Percentiles rank a stretch among this genome's conserved stretches.
Evolutionary conservation across 225 moss, liverwort and hornwort genomes (phyloP).

Genomic region (Antitrichia curtipendula): DNA sequence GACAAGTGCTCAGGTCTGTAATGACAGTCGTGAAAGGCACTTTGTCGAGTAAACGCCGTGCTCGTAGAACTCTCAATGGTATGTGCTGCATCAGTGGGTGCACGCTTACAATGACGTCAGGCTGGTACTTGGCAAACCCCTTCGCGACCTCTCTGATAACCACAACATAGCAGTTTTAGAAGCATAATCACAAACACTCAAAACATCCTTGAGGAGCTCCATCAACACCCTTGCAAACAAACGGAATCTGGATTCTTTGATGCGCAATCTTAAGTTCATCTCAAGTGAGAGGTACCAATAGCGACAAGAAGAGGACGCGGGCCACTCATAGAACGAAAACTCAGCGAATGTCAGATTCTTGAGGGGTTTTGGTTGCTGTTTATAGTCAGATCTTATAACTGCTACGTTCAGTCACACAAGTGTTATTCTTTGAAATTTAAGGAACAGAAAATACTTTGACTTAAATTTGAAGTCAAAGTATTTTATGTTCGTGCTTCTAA

Average conservation of each 20-base stretch:
- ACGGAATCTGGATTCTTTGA: background rate
- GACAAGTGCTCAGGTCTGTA: slow-evolving; percentile 92
- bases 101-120: slow-evolving; percentile 95
- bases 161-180: background rate
- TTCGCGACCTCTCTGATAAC: slow-evolving; percentile 77
- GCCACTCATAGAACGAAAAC: background rate
- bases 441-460: background rate
- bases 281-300: background rate
- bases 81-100: slow-evolving; percentile 99
- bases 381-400: background rate
- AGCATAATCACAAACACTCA: background rate
- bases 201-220: background rate
- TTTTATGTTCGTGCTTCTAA: too few species aligned
- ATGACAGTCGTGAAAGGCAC: slow-evolving; percentile 98
- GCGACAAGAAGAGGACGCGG: background rate
- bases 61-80: slow-evolving; percentile 81
- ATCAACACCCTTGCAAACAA: background rate
- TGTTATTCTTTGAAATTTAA: background rate
- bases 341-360: background rate
- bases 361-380: background rate
- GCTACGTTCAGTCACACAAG: background rate
- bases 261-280: background rate
- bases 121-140: slow-evolving; percentile 81
- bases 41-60: slow-evolving; percentile 82
- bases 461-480: background rate